phyloP scores from a whole-genome alignment of 108 stramenopile genomes.

The Mediolabrus comicus region DNA sequence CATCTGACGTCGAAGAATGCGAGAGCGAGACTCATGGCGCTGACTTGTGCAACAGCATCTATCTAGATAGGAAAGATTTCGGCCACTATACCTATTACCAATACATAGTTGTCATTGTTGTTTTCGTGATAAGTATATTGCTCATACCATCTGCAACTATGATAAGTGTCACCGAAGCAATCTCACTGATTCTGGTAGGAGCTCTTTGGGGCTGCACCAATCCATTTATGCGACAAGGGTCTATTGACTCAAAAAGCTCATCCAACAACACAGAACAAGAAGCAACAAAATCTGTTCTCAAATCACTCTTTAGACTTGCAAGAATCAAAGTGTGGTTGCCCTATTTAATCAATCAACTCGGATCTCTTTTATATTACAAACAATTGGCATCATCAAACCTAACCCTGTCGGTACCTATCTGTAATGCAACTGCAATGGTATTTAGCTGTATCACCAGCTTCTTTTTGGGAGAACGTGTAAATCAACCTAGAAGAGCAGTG shows the following conservation, averaged over 20 bases:
- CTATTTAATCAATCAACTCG: conserved; percentile 75
- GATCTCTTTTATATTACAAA: conserved; percentile 77
- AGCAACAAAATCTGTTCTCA: conserved; percentile 15
- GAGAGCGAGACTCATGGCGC: too few species aligned
- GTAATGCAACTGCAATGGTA: conserved; percentile 79
- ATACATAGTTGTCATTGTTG: too few species aligned
- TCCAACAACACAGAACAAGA: background rate
- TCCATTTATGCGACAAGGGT: conserved; percentile 74
- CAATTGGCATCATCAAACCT: conserved; percentile 69
- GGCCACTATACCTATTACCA: too few species aligned
- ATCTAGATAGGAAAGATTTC: too few species aligned
- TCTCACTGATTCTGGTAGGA: conserved; percentile 67
- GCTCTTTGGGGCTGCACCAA: conserved; percentile 89
- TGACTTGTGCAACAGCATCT: too few species aligned
- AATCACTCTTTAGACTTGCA: conserved; percentile 40
- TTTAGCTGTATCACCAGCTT: conserved; percentile 71
- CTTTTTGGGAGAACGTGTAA: conserved; percentile 66
- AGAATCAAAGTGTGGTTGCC: conserved; percentile 70
- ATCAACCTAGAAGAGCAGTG: conserved; percentile 56
- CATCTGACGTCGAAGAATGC: too few species aligned
- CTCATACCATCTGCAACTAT: background rate
- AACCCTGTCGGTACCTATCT: conserved; percentile 72
- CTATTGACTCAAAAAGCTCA: conserved; percentile 22
- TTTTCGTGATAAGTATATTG: too few species aligned
- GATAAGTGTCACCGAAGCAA: conserved; percentile 28